Base-by-base conservation (phyloP, 345 rosid species). In the Microcos paniculata region DNA sequence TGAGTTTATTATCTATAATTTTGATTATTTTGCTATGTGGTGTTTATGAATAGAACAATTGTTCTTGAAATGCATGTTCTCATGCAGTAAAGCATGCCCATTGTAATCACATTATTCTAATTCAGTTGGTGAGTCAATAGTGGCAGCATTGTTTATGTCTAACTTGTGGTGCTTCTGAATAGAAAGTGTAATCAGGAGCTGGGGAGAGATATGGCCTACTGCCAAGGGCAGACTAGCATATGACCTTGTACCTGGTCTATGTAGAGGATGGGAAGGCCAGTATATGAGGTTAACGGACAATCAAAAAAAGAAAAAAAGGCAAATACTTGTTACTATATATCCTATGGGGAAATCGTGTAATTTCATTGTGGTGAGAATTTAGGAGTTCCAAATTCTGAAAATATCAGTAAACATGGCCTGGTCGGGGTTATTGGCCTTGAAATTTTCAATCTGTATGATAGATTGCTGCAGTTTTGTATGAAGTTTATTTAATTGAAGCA, bases 71-170 rank as follows among this genome's bases (percentile, higher is more conserved):
- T 21, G 31, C 58, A 48, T 62, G 53, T 35, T 35, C 40, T 4
- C 16, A 68, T 24, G 30, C 18, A 62, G 24, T 33, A 48, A 69
- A 48, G 26, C 58, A 69, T 69, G 21, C 26, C 16, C 48, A 30
- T 51, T 69, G 13, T 19, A 49, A 30, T 11, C 82, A 89, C 70
- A 88, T 93, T 82, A 83, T 93, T 56, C 85, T 93, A 49, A 93
- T 88, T 85, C 97, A 96, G 63, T 59, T 89, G 95, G 98, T 92
- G 79, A 89, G 98, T 81, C 35, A 63, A 61, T 52, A 15, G 65
- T 58, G 31, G 57, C n/a, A 53, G 26, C 58, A 35, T 71, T n/a
- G 14, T 26, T 33, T 16, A 55, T 76, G n/a, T 75, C 30, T 65
- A 62, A 33, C 10, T 6, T 74, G 18, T 23, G 5, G 53, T 23